Conservation (phyloP, 1,139 yeast species). For the Yamadazyma oceani region DNA sequence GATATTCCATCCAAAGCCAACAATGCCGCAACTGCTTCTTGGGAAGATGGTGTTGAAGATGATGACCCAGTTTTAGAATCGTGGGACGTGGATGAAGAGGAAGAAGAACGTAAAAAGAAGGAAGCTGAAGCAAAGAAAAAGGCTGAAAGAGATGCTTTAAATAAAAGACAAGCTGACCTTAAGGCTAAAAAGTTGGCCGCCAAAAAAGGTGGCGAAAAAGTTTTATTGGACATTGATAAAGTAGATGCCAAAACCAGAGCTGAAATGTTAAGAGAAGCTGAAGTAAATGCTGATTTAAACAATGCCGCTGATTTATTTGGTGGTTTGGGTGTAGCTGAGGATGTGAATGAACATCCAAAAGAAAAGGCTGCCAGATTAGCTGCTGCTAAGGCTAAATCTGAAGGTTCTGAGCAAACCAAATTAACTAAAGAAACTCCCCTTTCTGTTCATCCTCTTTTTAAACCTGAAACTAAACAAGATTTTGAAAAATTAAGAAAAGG, state of each 20-base stretch:
- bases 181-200: slow-evolving; percentile 40
- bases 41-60: slow-evolving; percentile 85
- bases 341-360: slow-evolving; percentile 59
- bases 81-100: slow-evolving; percentile 82
- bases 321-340: slow-evolving; percentile 67
- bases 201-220: slow-evolving; percentile 28
- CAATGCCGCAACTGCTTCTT: slow-evolving; percentile 47
- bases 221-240: slow-evolving; percentile 54
- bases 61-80: slow-evolving; percentile 71
- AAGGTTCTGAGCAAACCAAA: slow-evolving; percentile 19
- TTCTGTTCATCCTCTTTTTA: slow-evolving; percentile 74
- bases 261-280: slow-evolving; percentile 75
- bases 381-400: slow-evolving; percentile 44
- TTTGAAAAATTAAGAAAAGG: slow-evolving; percentile 83
- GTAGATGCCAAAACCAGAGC: slow-evolving; percentile 67
- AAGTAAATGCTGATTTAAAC: slow-evolving; percentile 80
- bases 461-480: slow-evolving; percentile 77
- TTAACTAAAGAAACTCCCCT: slow-evolving; percentile 69
- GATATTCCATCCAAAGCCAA: slow-evolving; percentile 57
- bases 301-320: slow-evolving; percentile 93
- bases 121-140: slow-evolving; percentile 46
- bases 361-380: slow-evolving; percentile 59
- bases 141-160: slow-evolving; percentile 37
- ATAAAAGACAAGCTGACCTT: slow-evolving; percentile 41
- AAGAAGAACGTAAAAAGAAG: slow-evolving; percentile 46